Evolutionary conservation across 352 stramenopile genomes (phyloP), one percentile per base, ranked within the genome.

Genomic region (Phytophthora europaea): DNA sequence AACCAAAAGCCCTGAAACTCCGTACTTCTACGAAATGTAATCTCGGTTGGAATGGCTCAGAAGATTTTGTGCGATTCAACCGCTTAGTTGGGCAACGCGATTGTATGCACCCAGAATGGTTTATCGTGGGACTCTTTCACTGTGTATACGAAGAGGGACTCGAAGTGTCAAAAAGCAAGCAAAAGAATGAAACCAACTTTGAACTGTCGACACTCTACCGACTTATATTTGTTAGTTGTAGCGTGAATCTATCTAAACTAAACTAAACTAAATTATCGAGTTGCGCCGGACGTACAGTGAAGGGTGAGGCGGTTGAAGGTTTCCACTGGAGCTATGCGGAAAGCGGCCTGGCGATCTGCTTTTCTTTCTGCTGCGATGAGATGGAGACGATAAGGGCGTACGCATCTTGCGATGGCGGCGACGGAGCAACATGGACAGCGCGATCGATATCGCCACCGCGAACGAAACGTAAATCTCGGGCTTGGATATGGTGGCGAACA

Each of bases 181-280:
- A 31, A 31, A 31, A 31, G 26, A 28, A 28, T 3, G 26, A 28
- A 6, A 5, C 26, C 6, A 31, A 31, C 28, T 31, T 7, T 31
- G 28, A 31, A 28, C 26, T 28, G 4, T 28, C 26, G 26, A 28
- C 28, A 31, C 4, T 31, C 28, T 31, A 31, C 3, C 4, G 28
- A 31, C 28, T 31, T 31, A 31, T 31, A 31, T 8, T 8, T 31
- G 28, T 31, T 31, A 4, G 28, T 31, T 31, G 28, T 31, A 31
- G 28, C 28, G 28, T 31, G 18, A 50, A 22, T 50, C 15, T 50
- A 50, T 12, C 40, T 48, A 48, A 48, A 18, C 16, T 48, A 48
- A 20, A 6, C 45, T 65, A 72, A 79, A 65, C 74, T 83, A 89
- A 60, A 81, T 83, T 63, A 84, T 70, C 28, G 82, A 89, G 38